These are phyloP conservation scores for Cetradonia linearis DNA, from an alignment of 495 filamentous ascomycete genomes.

Conservation along the genomic window DNA sequence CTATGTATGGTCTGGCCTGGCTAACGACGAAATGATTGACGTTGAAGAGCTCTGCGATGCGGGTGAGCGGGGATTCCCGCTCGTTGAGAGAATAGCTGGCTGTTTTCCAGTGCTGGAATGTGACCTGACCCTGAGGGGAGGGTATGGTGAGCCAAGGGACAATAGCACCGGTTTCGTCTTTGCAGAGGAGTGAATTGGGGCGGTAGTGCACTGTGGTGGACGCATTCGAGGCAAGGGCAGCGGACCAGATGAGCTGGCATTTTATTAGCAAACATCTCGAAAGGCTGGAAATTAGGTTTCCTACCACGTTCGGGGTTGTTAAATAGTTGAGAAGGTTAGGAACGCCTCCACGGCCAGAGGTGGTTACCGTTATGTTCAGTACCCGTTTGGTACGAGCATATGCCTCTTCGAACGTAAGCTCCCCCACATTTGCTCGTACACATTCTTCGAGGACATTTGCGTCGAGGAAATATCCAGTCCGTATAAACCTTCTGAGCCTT, in stretches of 20 bases:
- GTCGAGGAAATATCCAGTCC: constrained; percentile 76
- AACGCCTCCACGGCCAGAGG: constrained; percentile 58
- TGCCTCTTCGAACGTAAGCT: constrained; percentile 90
- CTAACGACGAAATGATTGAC: constrained; percentile 81
- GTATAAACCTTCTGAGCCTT: constrained; percentile 53
- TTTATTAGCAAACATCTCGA: neutral
- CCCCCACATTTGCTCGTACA: constrained; percentile 74
- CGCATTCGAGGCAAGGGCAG: constrained; percentile 83
- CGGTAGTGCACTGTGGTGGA: constrained; percentile 56
- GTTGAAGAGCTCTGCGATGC: constrained; percentile 88
- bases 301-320: constrained; percentile 77
- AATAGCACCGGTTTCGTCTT: constrained; percentile 67
- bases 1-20: constrained; percentile 67
- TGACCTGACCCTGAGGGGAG: constrained; percentile 47
- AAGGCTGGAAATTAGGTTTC: neutral
- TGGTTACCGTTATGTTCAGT: constrained; percentile 84
- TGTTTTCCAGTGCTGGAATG: constrained; percentile 60
- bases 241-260: constrained; percentile 70
- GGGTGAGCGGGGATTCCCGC: constrained; percentile 66
- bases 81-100: constrained; percentile 51
- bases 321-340: constrained; percentile 87
- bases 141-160: constrained; percentile 54
- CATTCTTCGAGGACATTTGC: constrained; percentile 73
- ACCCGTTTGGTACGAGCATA: constrained; percentile 77
- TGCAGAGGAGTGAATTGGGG: constrained; percentile 67